phyloP scores from a whole-genome alignment of 768 basidiomycete genomes.

The Hygrophoropsis aurantiaca region DNA sequence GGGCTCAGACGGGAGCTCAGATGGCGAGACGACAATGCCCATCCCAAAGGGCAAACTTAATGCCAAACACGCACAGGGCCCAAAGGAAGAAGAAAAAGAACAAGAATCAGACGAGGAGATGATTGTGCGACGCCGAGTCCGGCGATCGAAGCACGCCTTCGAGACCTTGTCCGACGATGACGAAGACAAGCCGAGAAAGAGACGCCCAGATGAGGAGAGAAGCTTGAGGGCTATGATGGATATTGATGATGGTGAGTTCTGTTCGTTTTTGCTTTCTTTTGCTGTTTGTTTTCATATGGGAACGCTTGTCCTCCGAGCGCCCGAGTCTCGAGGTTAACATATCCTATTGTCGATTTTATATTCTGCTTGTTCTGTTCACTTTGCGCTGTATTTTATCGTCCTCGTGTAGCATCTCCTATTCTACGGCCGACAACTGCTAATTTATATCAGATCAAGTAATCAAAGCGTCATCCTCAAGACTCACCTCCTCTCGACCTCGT shows the following conservation, averaged over 20 bases:
- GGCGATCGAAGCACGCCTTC: too few relatives aligned
- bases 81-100: too few relatives aligned
- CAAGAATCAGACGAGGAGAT: too few relatives aligned
- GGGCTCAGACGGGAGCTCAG: too few relatives aligned
- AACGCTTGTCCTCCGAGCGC: too few relatives aligned
- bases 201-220: conserved; percentile 39
- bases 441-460: conserved; percentile 24
- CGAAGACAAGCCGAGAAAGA: conserved; percentile 40
- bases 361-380: background rate
- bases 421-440: conserved; percentile 31
- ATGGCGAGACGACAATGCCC: too few relatives aligned
- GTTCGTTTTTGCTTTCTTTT: background rate
- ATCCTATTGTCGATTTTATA: background rate
- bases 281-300: too few relatives aligned
- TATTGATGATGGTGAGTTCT: conserved; percentile 62
- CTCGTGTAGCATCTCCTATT: too few relatives aligned
- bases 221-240: conserved; percentile 70
- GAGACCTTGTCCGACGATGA: conserved; percentile 68
- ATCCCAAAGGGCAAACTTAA: too few relatives aligned
- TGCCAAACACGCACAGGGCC: too few relatives aligned
- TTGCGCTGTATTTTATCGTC: background rate
- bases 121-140: too few relatives aligned
- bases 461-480: conserved; percentile 18
- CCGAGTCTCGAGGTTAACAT: too few relatives aligned
- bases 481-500: conserved; percentile 10